Conservation (phyloP, 495 filamentous ascomycete genomes). For the Aspergillus conjunctus region DNA sequence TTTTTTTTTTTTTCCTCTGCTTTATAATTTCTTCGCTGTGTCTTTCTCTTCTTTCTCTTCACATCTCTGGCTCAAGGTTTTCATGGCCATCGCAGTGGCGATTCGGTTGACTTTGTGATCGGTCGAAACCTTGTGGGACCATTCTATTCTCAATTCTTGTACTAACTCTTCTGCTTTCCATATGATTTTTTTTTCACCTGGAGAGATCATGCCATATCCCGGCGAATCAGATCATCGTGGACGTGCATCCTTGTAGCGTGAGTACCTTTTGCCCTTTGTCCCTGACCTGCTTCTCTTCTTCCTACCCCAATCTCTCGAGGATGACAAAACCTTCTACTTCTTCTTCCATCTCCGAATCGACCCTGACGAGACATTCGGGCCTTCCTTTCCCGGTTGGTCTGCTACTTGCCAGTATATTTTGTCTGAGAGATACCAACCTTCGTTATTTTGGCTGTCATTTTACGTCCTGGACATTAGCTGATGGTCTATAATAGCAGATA, state of each 20-base stretch:
- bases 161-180: background rate
- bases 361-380: constrained; percentile 85
- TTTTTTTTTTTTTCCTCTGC: constrained; percentile 36
- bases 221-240: constrained; percentile 28
- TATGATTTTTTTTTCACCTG: too few relatives aligned
- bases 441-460: constrained; percentile 1
- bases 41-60: constrained; percentile 22
- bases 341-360: constrained; percentile 96
- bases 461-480: constrained; percentile 12
- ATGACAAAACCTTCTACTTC: constrained; percentile 79
- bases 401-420: constrained; percentile 98
- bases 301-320: constrained; percentile 52
- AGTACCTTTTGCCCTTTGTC: constrained; percentile 26
- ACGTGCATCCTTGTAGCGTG: constrained; percentile 25
- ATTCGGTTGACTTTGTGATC: constrained; percentile 3
- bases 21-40: constrained; percentile 20
- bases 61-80: background rate
- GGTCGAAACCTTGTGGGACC: constrained; percentile 7
- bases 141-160: background rate
- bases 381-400: constrained; percentile 69
- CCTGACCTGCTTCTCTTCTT: constrained; percentile 20
- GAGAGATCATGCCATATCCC: constrained; percentile 20
- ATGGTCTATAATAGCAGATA: constrained; percentile 6
- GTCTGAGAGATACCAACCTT: constrained; percentile 68
- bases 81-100: background rate